Conservation (phyloP, 169 alveolate species). For the Plasmodium reichenowi region DNA sequence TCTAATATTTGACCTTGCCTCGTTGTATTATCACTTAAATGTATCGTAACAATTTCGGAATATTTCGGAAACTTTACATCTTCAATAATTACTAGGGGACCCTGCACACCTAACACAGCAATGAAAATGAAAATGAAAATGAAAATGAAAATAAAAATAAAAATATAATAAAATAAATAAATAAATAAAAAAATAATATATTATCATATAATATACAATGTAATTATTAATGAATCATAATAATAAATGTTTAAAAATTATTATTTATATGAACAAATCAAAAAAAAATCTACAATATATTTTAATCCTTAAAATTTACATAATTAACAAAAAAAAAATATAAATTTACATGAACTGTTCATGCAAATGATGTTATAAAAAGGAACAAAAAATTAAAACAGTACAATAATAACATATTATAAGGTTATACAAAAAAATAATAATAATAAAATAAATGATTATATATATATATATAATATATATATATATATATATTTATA, state of each 20-base stretch:
- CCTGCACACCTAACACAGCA: constrained; percentile 92
- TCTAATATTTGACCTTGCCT: constrained; percentile 99
- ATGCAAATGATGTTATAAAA: too few species aligned
- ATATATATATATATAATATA: neutral
- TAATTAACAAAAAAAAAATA: too few species aligned
- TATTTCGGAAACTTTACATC: constrained; percentile 99
- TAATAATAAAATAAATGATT: neutral
- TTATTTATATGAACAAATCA: too few species aligned
- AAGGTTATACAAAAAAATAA: neutral
- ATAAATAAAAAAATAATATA: neutral
- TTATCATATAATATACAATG: neutral
- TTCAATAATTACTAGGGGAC: constrained; percentile 99
- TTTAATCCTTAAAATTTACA: too few species aligned
- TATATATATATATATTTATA: too few species aligned
- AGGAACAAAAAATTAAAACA: too few species aligned
- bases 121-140: neutral
- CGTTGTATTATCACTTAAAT: constrained; percentile 97
- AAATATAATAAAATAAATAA: neutral
- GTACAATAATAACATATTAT: too few species aligned
- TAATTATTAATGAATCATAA: too few species aligned
- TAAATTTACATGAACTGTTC: too few species aligned
- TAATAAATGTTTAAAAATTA: too few species aligned
- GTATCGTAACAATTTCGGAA: constrained; percentile 97
- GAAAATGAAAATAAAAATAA: neutral
- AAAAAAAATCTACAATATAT: too few species aligned